Evolutionary conservation across 257 asterid genomes (phyloP).

Genomic region (Eustoma russellianum): DNA sequence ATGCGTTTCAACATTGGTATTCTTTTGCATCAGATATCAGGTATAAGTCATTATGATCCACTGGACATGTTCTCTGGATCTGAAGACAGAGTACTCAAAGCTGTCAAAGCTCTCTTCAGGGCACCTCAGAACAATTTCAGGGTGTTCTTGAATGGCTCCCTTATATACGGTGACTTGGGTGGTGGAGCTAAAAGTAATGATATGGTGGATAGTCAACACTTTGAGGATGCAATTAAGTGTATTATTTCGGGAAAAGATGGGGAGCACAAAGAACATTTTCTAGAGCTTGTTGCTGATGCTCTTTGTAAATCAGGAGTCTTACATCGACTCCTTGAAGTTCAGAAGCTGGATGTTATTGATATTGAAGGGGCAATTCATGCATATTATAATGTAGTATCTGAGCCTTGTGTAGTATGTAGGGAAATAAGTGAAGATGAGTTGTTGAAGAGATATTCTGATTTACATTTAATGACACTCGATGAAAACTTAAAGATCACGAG

Average conservation of each 20-base stretch:
- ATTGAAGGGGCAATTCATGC: conserved; percentile 94
- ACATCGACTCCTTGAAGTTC: conserved; percentile 72
- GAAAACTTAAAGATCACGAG: conserved; percentile 63
- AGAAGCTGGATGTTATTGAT: conserved; percentile 70
- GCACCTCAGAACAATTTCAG: conserved; percentile 95
- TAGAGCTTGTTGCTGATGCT: conserved; percentile 67
- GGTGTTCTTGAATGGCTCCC: conserved; percentile 79
- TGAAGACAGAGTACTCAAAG: conserved; percentile 55
- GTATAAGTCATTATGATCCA: conserved; percentile 78
- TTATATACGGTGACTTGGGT: conserved; percentile 71
- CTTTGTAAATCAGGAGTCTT: conserved; percentile 51
- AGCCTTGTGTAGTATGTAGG: conserved; percentile 61
- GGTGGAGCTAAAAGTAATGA: conserved; percentile 39
- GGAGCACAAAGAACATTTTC: conserved; percentile 46
- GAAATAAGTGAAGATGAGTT: conserved; percentile 23
- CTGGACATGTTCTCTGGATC: conserved; percentile 85
- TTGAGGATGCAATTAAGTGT: conserved; percentile 52
- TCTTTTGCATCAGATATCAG: conserved; percentile 46
- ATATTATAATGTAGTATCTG: conserved; percentile 59
- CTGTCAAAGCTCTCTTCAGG: conserved; percentile 49
- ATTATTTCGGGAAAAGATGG: conserved; percentile 59
- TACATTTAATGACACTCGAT: conserved; percentile 56
- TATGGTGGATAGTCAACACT: conserved; percentile 34
- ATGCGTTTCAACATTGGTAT: background rate
- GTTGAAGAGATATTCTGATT: conserved; percentile 33